Percentiles rank a stretch among this genome's conserved stretches.
phyloP scores from a whole-genome alignment of 164 flowering plant genomes.

The Santalum album region DNA sequence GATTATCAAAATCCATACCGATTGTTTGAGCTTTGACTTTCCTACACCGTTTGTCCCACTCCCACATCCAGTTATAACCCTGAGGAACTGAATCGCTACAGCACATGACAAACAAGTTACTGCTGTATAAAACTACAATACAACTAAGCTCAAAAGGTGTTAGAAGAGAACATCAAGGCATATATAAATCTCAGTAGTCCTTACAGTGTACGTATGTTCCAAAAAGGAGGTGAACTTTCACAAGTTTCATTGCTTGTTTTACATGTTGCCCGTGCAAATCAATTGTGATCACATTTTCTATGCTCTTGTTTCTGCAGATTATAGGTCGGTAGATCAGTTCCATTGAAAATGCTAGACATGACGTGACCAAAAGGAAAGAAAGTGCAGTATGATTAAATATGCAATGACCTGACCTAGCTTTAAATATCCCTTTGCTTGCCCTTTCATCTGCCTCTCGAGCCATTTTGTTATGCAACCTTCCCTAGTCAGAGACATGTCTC shows the following conservation, averaged over 20 bases:
- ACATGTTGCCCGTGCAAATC: conserved; percentile 97
- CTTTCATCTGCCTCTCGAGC: conserved; percentile 73
- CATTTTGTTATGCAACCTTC: conserved; percentile 31
- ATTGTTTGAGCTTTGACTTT: conserved; percentile 62
- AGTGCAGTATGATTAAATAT: neutral
- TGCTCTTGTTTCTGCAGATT: conserved; percentile 59
- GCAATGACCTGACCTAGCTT: conserved; percentile 49
- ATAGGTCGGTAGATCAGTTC: conserved; percentile 3
- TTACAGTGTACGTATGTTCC: conserved; percentile 65
- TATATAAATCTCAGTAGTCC: conserved; percentile 8
- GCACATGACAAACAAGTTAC: neutral
- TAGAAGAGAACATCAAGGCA: conserved; percentile 1
- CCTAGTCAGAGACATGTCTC: conserved; percentile 32
- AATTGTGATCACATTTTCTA: conserved; percentile 75
- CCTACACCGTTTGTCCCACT: conserved; percentile 69
- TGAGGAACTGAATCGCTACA: conserved; percentile 62
- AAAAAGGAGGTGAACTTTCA: conserved; percentile 72
- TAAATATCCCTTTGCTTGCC: conserved; percentile 79
- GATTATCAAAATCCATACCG: conserved; percentile 40
- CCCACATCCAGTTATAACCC: conserved; percentile 91
- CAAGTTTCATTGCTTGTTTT: conserved; percentile 67
- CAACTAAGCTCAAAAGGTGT: neutral
- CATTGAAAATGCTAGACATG: neutral
- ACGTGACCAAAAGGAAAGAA: neutral
- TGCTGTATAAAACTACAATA: neutral